Evolutionary conservation across 2,329 filamentous ascomycete species (phyloP), one percentile per base, ranked within the genome.

Genomic region (Chalaropsis ovoidea): DNA sequence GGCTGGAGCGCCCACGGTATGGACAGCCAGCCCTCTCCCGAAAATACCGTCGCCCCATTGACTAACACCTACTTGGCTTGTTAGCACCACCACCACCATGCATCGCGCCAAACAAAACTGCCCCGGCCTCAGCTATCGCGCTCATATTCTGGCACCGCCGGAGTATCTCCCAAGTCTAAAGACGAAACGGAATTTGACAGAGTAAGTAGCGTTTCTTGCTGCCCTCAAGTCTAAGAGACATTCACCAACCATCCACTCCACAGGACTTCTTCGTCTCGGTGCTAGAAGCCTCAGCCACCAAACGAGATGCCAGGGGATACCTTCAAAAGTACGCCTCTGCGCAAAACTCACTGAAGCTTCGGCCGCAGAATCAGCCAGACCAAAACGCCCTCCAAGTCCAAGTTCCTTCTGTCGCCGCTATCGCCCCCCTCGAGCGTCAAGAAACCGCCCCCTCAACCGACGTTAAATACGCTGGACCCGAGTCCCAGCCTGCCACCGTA

Each of bases 221-320:
- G 47, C 13, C 8, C 6, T 54, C 19, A 42, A 35, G 2, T 39
- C 10, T 22, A 11, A 3, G 13, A 17, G 56, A 47, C 22, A 22
- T n/a, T 24, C 6, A 22, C 47, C 22, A 13, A 19, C n/a, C 19
- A 35, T 43, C 24, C 6, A 60, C 19, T 7, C 41, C n/a, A 27
- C 69, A 91, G 87, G 90, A 96, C 72, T 88, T 96, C 71, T 86
- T 95, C 71, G 81, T 95, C 41, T 92, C 90, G 17, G 83, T 97
- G 2, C 80, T 99, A 41, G 90, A 89, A 71, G 90, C 92, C 19
- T 90, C 91, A 11, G 89, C 92, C 5, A 96, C 93, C 0, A 95
- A 92, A 75, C 86, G 94, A 71, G 94, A 99, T 77, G 91, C 92
- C 61, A 92, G 89, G 75, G 86, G 89, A 45, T 99, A 96, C 73